Evolutionary conservation across 257 asterid genomes (phyloP).

Genomic region (Solanum pimpinellifolium): DNA sequence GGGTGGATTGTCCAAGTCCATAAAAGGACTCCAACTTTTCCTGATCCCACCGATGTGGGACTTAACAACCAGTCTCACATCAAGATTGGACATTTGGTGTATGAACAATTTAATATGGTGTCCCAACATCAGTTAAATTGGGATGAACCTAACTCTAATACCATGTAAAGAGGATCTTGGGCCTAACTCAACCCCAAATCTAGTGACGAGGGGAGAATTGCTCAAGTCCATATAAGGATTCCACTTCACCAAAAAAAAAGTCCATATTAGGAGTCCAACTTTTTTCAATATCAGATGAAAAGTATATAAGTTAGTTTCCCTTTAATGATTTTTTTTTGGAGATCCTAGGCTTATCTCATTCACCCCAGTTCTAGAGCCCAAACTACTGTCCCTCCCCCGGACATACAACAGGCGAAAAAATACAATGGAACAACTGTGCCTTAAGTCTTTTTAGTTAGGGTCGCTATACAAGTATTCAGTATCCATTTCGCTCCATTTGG

Average conservation of each 20-base stretch:
- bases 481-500: neutral
- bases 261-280: neutral
- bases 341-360: neutral
- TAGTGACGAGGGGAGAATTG: neutral
- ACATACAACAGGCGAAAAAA: neutral
- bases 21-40: neutral
- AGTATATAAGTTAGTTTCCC: neutral
- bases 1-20: neutral
- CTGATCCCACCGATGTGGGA: neutral
- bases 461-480: neutral
- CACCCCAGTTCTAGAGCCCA: neutral
- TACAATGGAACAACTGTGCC: neutral
- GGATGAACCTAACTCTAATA: neutral
- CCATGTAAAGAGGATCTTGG: neutral
- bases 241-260: too few species aligned
- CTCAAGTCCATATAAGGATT: neutral
- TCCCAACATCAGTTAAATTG: neutral
- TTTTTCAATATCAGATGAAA: neutral
- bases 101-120: neutral
- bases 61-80: neutral
- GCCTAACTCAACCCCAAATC: neutral
- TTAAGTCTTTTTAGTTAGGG: neutral
- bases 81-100: neutral
- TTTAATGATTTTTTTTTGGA: fast-evolving
- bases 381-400: neutral